phyloP scores from a whole-genome alignment of 1,284 basidiomycete genomes.

The Malassezia dermatis region DNA sequence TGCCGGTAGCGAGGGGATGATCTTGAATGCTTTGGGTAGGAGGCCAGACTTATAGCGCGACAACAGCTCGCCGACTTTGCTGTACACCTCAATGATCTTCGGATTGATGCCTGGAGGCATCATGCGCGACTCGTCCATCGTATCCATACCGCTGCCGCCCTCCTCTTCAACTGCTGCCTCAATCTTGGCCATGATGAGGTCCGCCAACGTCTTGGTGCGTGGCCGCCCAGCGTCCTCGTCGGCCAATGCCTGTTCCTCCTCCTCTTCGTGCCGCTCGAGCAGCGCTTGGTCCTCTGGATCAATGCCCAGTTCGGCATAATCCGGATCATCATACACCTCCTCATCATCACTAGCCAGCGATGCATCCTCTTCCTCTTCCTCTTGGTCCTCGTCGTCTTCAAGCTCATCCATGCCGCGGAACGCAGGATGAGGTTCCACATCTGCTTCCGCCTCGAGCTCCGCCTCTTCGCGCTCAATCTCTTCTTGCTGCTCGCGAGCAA shows the following conservation, averaged over 20 bases:
- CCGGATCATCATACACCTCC: conserved; percentile 34
- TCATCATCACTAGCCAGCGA: conserved; percentile 30
- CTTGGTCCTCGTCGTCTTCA: conserved; percentile 30
- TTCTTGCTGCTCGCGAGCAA: conserved; percentile 85
- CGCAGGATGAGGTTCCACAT: conserved; percentile 18
- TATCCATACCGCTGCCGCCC: conserved; percentile 37
- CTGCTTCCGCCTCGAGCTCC: conserved; percentile 44
- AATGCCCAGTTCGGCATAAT: conserved; percentile 40
- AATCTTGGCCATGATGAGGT: conserved; percentile 89
- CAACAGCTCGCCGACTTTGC: conserved; percentile 77
- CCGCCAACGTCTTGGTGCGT: conserved; percentile 57
- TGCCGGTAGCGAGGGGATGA: conserved; percentile 84
- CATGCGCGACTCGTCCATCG: conserved; percentile 20
- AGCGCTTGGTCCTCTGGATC: conserved; percentile 40
- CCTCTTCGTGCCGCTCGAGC: conserved; percentile 34
- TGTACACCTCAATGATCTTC: conserved; percentile 89
- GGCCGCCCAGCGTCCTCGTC: conserved; percentile 19
- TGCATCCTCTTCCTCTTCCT: conserved; percentile 34
- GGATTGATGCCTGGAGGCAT: conserved; percentile 75
- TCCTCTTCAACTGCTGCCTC: conserved; percentile 55
- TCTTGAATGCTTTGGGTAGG: conserved; percentile 94
- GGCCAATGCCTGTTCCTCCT: conserved; percentile 18
- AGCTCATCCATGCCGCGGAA: conserved; percentile 48
- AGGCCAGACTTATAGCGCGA: conserved; percentile 89
- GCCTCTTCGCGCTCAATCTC: conserved; percentile 54